Evolutionary conservation across 257 asterid genomes (phyloP).

Genomic region (Solanum phureja): DNA sequence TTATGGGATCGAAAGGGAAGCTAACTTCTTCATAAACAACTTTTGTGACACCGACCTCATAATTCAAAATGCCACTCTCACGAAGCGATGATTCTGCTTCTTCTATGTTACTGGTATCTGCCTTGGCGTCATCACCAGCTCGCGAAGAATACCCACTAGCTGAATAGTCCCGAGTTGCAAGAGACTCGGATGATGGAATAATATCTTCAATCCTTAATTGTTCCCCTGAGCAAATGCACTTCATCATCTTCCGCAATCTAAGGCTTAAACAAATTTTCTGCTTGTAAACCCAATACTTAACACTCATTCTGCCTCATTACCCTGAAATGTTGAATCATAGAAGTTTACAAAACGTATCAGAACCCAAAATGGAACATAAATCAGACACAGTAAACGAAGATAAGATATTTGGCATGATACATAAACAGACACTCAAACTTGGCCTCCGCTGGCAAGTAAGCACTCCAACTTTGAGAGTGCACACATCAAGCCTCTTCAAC

Average conservation of each 20-base stretch:
- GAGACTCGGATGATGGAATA: slow-evolving; percentile 75
- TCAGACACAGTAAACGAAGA: not conserved
- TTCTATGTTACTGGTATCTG: slow-evolving; percentile 74
- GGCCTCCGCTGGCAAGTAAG: not conserved
- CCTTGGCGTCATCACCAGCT: slow-evolving; percentile 64
- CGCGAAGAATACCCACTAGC: slow-evolving; percentile 84
- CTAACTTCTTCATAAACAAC: not conserved
- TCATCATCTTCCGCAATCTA: slow-evolving; percentile 73
- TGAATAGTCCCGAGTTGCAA: slow-evolving; percentile 91
- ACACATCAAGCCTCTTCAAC: not conserved
- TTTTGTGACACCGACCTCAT: slow-evolving; percentile 49
- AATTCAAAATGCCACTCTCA: slow-evolving; percentile 79
- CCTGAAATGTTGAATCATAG: slow-evolving; percentile 15
- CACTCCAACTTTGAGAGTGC: not conserved
- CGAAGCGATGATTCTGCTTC: slow-evolving; percentile 94
- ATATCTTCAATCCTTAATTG: slow-evolving; percentile 55
- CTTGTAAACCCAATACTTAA: slow-evolving; percentile 63
- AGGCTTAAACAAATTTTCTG: slow-evolving; percentile 31
- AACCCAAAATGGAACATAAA: not conserved
- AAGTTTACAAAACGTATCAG: not conserved
- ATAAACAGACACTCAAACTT: not conserved
- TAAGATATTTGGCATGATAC: not conserved
- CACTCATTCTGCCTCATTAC: slow-evolving; percentile 68
- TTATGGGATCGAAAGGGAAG: not conserved
- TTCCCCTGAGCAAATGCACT: slow-evolving; percentile 93